Evolutionary conservation across 441 rosid species (phyloP).

Genomic region (Oxalis stricta): DNA sequence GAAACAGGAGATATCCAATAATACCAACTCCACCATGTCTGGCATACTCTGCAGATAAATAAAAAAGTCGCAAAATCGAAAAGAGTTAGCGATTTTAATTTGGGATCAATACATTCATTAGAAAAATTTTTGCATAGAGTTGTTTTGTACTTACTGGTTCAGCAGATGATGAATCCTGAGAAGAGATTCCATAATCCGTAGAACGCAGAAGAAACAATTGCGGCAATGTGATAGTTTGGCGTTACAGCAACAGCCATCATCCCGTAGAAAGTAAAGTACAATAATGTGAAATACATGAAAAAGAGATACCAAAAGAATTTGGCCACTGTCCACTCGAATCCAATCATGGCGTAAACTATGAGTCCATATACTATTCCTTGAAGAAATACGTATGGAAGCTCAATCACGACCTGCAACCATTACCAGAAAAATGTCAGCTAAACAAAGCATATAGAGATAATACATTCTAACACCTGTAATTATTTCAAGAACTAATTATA

Average conservation of each 20-base stretch:
- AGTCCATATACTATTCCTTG: slow-evolving; percentile 21
- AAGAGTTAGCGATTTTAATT: neutral
- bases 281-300: slow-evolving; percentile 30
- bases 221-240: slow-evolving; percentile 37
- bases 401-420: slow-evolving; percentile 13
- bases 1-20: slow-evolving; percentile 27
- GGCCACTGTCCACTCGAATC: slow-evolving; percentile 34
- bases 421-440: too few relatives aligned
- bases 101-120: too few relatives aligned
- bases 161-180: slow-evolving; percentile 42
- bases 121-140: too few relatives aligned
- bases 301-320: slow-evolving; percentile 31
- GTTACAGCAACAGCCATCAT: slow-evolving; percentile 43
- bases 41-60: slow-evolving; percentile 24
- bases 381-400: slow-evolving; percentile 26
- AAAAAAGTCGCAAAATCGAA: neutral
- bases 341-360: slow-evolving; percentile 41
- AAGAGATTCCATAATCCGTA: slow-evolving; percentile 32
- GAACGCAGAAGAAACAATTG: slow-evolving; percentile 27
- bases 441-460: too few relatives aligned
- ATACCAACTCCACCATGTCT: slow-evolving; percentile 42
- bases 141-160: slow-evolving; percentile 26
- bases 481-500: too few relatives aligned
- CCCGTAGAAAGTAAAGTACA: slow-evolving; percentile 41
- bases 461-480: too few relatives aligned